Base-by-base conservation (phyloP, 768 basidiomycete species). In the Neoboletus brunneissimus region DNA sequence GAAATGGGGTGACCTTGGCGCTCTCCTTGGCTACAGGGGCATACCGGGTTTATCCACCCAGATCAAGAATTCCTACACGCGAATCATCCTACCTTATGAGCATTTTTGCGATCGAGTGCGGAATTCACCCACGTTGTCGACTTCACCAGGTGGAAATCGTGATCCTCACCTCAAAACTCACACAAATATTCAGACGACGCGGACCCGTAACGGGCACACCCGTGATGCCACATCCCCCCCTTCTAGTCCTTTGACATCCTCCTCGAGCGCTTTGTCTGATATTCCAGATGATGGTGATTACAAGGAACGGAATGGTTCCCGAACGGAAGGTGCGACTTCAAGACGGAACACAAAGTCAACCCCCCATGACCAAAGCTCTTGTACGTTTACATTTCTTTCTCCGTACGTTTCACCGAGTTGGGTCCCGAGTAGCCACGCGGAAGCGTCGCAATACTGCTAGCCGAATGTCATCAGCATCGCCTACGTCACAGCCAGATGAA, bases 71-170 rank as follows among this genome's bases (percentile, higher is more conserved):
- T 91, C 94, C 5, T 99, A 96, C 72, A 81, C 81, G 55, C 85
- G 89, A 53, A 91, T 99, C 67, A 91, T 99, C 63, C 81, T 94
- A 43, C 97, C 97, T n/a, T 99, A 93, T 66, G 96, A 98, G 66
- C 84, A 91, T 65, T 98, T 93, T 70, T 87, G 85, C 55, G 83
- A 87, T 47, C 82, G 86, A 48, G 89, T 86, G 44, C 82, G 84
- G 57, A 86, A 83, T 64, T 86, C 85, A 31, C 83, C 87, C 22
- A 67, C 71, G 13, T 60, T 79, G 51, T 77, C 79, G 16, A 69
- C 73, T 38, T 66, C 67, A 44, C 68, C 69, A 15, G 51, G 61
- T 48, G 73, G 77, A 55, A 76, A 76, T 54, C 77, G 80, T 10
- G 73, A 77, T 54, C 69, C 81, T 60, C 81, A 80, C 44, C 72